phyloP scores from a whole-genome alignment of 106 monocot genomes.

The Platanthera guangdongensis region DNA sequence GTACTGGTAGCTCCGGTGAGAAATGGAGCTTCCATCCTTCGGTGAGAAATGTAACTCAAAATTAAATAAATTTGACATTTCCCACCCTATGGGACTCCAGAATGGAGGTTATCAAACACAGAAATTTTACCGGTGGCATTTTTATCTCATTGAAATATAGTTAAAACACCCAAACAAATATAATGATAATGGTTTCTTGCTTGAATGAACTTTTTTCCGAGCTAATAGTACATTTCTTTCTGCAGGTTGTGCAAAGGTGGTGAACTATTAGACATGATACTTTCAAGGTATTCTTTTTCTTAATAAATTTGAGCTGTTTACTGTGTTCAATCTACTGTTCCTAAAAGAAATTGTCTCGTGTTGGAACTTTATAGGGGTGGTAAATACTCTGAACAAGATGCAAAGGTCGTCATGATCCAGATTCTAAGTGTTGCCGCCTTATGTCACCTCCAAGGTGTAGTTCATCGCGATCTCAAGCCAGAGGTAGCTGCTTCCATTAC shows the following conservation, averaged over 20 bases:
- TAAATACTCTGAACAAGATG: slow-evolving; percentile 15
- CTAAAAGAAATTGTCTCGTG: background rate
- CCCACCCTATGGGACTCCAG: too few species aligned
- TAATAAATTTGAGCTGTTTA: background rate
- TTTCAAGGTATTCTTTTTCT: slow-evolving; percentile 14
- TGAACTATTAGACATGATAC: slow-evolving; percentile 23
- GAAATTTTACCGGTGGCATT: too few species aligned
- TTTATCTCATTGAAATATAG: too few species aligned
- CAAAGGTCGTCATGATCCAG: slow-evolving; percentile 6
- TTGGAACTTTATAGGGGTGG: slow-evolving; percentile 8
- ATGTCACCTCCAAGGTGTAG: slow-evolving; percentile 21
- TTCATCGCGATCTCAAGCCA: slow-evolving; percentile 20
- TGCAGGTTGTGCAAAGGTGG: slow-evolving; percentile 54
- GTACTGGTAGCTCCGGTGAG: too few species aligned
- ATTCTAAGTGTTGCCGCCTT: slow-evolving; percentile 15
- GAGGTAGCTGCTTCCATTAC: background rate
- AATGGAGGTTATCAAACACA: too few species aligned
- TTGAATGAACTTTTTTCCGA: background rate
- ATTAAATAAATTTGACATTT: too few species aligned
- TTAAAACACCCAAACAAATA: too few species aligned
- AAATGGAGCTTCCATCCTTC: too few species aligned
- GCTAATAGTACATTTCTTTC: background rate
- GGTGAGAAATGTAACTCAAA: too few species aligned
- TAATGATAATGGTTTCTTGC: too few species aligned
- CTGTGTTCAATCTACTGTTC: background rate